Evolutionary conservation across 208 protist species (phyloP), one percentile per base, ranked within the genome.

Genomic region (Trypanosoma lewisi): DNA sequence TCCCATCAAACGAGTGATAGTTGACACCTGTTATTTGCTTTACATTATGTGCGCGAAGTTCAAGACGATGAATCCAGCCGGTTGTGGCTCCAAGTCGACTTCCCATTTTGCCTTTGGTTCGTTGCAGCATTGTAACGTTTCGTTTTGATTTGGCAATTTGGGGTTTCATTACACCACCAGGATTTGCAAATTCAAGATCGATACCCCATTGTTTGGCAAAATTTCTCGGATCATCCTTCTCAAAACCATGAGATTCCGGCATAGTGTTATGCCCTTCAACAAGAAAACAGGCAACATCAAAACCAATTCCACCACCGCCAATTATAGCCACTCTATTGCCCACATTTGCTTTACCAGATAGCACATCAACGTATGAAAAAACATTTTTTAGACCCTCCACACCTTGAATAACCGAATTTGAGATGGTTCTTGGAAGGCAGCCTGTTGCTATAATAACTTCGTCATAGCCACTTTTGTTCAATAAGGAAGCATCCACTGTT

Each of bases 241-340:
- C 48, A 41, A 74, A 81, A 25, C 49, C 23, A 0, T 23, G 21
- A 25, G 42, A 37, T 12, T 25, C 47, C n/a, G 31, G 14, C 27
- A 50, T 70, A 2, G 41, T 31, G 23, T 73, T 31, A 30, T 73
- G 44, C 52, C 75, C 54, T 49, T 78, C 68, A 14, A 60, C 76
- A 57, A 97, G 74, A 63, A 92, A 97, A 66, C 91, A 79, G 8
- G 87, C 66, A 59, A 96, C 83, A 76, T 97, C 93, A 69, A 96
- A 97, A 39, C 93, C 93, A 63, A 97, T 97, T 47, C 91, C 93
- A n/a, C 94, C 94, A 19, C 84, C 85, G 42, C 94, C 94, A 55
- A 97, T 91, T 51, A 97, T 67, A 6, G 91, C 94, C 19, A 97
- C 94, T 4, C 69, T 67, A 21, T 67, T 44, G 34, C 91, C 93